Percentiles rank a stretch among this genome's conserved stretches.
Conservation (phyloP, 169 alveolate species). For the Cryptosporidium viatorum region DNA sequence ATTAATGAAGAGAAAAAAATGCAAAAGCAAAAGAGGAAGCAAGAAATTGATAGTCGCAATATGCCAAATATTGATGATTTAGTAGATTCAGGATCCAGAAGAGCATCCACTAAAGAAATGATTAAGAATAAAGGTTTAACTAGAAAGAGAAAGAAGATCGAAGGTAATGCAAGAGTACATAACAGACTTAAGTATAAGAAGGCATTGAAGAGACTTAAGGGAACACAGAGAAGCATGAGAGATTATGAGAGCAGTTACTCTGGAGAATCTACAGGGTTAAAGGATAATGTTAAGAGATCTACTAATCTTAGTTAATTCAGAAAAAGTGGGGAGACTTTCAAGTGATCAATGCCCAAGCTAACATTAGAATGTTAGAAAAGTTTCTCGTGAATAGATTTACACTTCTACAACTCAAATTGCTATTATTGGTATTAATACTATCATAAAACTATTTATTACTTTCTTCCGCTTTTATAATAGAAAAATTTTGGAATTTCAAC, state of each 20-base stretch:
- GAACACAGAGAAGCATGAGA: conserved; percentile 78
- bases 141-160: conserved; percentile 91
- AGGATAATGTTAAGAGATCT: conserved; percentile 85
- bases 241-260: conserved; percentile 82
- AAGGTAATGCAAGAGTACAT: conserved; percentile 93
- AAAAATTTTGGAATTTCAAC: background rate
- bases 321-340: background rate
- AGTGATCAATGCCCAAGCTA: background rate
- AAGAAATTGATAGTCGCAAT: conserved; percentile 75
- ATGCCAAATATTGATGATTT: conserved; percentile 74
- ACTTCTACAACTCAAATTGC: background rate
- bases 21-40: conserved; percentile 77
- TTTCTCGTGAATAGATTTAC: no score
- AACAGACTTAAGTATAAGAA: conserved; percentile 89
- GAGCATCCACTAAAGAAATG: conserved; percentile 82
- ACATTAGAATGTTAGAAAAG: background rate
- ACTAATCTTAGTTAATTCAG: conserved; percentile 11
- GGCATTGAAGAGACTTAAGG: conserved; percentile 84
- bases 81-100: conserved; percentile 56
- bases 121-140: conserved; percentile 91
- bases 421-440: no score
- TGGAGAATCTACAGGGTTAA: conserved; percentile 88
- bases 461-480: no score
- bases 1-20: conserved; percentile 77
- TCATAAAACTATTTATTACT: no score